Base-by-base conservation (phyloP, 495 filamentous ascomycete species). In the Penicillium atrosanguineum region DNA sequence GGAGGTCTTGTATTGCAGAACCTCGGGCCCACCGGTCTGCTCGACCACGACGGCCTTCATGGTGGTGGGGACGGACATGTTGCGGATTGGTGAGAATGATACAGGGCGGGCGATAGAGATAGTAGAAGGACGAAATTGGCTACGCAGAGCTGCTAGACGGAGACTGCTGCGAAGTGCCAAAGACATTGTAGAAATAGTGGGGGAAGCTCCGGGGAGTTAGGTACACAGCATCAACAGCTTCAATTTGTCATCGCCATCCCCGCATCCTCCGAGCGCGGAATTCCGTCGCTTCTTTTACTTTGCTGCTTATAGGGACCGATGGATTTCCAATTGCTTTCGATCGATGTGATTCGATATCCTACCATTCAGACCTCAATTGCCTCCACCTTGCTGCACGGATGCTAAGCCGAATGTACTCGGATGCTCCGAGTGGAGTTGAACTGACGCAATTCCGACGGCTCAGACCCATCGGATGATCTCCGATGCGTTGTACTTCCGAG, bases 31-130 rank as follows among this genome's bases (percentile, higher is more conserved):
- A 52, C 93, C 93, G 39, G 80, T 84, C 66, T 87, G 81, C 56
- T 88, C 80, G 69, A 95, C 82, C 50, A 85, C 56, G 56, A 95
- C 75, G 59, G 81, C 90, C 55, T 86, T 87, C 90, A 90, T 90
- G 36, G 82, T 88, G 39, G 78, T 78, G 47, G 86, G 79, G 76
- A 78, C 42, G 25, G 72, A 71, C 72, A 76, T 75, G 47, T 48
- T 68, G 64, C 53, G 52, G 48, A 56, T 19, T 41, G 46, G 41
- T 9, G 50, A 14, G 45, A 52, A 55, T 26, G 50, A 15, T 37
- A 52, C 51, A 21, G 49, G 45, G 18, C 46, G 28, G n/a, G 7
- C 9, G 47, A 21, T 9, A 43, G 36, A 16, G 41, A 36, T n/a
- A 31, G 20, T 39, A 47, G 41, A 26, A 38, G 38, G 9, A 21